These are phyloP conservation scores for Miscanthus lutarioriparius DNA, from an alignment of 176 grass and related monocot genomes.

Conservation along the genomic window DNA sequence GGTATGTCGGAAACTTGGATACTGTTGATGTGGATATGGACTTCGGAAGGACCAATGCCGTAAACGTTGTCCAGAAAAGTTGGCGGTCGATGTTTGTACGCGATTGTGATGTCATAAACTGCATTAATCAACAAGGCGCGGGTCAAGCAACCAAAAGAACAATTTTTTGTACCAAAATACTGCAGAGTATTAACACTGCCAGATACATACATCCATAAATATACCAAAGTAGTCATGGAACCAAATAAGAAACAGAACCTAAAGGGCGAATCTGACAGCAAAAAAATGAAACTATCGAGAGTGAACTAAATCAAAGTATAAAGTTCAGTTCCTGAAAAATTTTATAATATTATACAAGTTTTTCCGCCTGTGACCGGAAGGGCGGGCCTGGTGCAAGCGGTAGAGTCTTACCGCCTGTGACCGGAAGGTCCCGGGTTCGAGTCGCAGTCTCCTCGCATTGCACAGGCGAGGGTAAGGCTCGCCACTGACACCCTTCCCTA, in stretches of 20 bases:
- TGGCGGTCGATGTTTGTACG: slow-evolving; percentile 75
- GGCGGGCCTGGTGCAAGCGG: no score
- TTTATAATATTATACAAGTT: not conserved
- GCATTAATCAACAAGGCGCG: slow-evolving; percentile 26
- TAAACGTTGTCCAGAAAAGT: slow-evolving; percentile 79
- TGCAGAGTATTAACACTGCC: not conserved
- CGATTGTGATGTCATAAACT: slow-evolving; percentile 85
- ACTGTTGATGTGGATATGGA: slow-evolving; percentile 70
- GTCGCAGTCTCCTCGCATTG: no score
- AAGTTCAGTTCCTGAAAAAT: not conserved
- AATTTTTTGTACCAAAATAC: not conserved
- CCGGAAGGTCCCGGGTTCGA: no score
- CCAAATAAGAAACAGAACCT: not conserved
- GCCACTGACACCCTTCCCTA: no score
- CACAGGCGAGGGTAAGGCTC: no score
- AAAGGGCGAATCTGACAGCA: not conserved
- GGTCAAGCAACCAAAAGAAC: not conserved
- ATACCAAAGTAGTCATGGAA: not conserved
- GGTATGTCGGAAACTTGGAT: slow-evolving; percentile 62
- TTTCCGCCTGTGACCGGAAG: no score
- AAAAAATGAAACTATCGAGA: not conserved
- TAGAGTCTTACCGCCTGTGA: no score
- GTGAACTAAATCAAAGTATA: not conserved
- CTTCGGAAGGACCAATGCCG: slow-evolving; percentile 80
- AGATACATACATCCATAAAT: not conserved